These are phyloP conservation scores for Neonectria magnoliae DNA, from an alignment of 2,329 filamentous ascomycete genomes.

Conservation along the genomic window DNA sequence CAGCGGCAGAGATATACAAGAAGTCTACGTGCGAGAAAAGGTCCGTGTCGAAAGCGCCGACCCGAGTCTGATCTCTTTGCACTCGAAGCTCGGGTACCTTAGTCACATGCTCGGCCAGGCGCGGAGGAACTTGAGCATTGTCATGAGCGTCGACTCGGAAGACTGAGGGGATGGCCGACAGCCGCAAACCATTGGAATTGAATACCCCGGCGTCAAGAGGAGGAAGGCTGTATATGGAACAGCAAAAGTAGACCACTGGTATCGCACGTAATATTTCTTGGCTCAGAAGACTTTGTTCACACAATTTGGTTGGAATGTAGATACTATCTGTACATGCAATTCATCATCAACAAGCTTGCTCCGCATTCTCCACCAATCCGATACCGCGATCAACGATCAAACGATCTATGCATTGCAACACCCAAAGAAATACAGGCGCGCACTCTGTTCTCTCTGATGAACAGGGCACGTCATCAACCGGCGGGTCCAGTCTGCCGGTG, in stretches of 20 bases:
- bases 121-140: slow-evolving; percentile 76
- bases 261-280: slow-evolving; percentile 5
- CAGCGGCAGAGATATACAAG: slow-evolving; percentile 47
- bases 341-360: slow-evolving; percentile 35
- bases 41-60: slow-evolving; percentile 89
- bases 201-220: slow-evolving; percentile 38
- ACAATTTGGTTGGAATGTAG: slow-evolving; percentile 36
- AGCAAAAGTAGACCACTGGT: slow-evolving; percentile 7
- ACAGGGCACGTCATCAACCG: neutral
- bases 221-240: slow-evolving; percentile 6
- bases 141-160: slow-evolving; percentile 71
- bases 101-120: slow-evolving; percentile 77
- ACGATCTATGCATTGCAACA: slow-evolving; percentile 28
- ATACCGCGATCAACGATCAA: slow-evolving; percentile 29
- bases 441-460: neutral
- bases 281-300: slow-evolving; percentile 19
- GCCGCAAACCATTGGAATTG: slow-evolving; percentile 34
- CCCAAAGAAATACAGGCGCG: neutral
- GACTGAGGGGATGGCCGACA: slow-evolving; percentile 30
- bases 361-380: slow-evolving; percentile 30
- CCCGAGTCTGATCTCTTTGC: slow-evolving; percentile 83
- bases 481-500: neutral
- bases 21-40: slow-evolving; percentile 90
- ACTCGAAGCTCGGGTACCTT: slow-evolving; percentile 83
- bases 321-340: slow-evolving; percentile 41